Evolutionary conservation across 257 asterid genomes (phyloP).

Genomic region (Coffea canephora): DNA sequence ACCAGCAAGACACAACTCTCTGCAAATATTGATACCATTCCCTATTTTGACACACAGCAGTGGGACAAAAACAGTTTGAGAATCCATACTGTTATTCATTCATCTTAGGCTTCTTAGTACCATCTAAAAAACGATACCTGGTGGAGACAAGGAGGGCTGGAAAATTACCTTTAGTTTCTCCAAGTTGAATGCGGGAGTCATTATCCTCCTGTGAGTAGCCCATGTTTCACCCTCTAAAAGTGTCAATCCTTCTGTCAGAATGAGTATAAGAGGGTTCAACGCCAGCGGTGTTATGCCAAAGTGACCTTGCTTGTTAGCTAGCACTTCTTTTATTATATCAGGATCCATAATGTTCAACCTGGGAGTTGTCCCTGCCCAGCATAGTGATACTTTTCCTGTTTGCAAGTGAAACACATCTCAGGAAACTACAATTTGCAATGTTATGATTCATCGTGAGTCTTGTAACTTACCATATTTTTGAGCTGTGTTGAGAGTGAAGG

Average conservation of each 20-base stretch:
- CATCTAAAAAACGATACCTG: too few species aligned
- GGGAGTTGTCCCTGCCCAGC: conserved; percentile 49
- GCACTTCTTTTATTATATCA: conserved; percentile 42
- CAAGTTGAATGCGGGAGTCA: conserved; percentile 46
- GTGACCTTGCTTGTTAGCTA: conserved; percentile 42
- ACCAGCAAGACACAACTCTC: conserved; percentile 27
- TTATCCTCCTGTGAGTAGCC: conserved; percentile 48
- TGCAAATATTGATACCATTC: conserved; percentile 39
- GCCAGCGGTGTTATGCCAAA: conserved; percentile 35
- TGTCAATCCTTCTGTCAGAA: conserved; percentile 45
- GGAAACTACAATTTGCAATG: neutral
- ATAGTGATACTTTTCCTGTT: conserved; percentile 44
- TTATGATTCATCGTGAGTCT: neutral
- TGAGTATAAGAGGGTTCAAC: conserved; percentile 32
- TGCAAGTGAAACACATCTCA: neutral
- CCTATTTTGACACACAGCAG: conserved; percentile 20
- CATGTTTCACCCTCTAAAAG: conserved; percentile 44
- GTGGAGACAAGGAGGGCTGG: too few species aligned
- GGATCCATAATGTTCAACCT: conserved; percentile 46
- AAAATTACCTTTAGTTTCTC: conserved; percentile 48
- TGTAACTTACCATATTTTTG: conserved; percentile 37
- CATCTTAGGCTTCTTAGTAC: neutral
- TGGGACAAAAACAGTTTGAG: neutral
- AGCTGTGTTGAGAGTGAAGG: conserved; percentile 38
- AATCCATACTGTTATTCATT: neutral